Percentiles rank a stretch among this genome's conserved stretches.
Conservation (phyloP, 306 rosid genomes). For the Gastrolobium villosum region DNA sequence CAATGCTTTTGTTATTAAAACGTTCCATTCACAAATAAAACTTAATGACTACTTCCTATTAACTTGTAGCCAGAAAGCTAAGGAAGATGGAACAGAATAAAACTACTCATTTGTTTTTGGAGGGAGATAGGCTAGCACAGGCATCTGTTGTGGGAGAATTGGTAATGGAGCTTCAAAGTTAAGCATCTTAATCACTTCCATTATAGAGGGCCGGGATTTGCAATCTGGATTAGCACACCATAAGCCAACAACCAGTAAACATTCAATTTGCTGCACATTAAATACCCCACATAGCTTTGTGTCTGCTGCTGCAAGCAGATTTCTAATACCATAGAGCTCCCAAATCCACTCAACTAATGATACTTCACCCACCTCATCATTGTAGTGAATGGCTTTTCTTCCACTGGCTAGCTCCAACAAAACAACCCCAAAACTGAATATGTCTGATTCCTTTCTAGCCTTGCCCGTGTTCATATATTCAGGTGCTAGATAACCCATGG, state of each 20-base stretch:
- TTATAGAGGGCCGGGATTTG: constrained; percentile 26
- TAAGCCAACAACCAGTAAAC: constrained; percentile 39
- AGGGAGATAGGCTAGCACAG: constrained; percentile 24
- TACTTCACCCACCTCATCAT: neutral
- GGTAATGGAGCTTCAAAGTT: constrained; percentile 52
- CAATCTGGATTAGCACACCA: constrained; percentile 53
- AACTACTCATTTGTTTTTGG: neutral
- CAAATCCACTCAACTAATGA: constrained; percentile 55
- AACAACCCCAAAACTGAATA: constrained; percentile 56
- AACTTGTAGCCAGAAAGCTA: neutral
- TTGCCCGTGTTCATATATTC: constrained; percentile 45
- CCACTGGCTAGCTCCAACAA: constrained; percentile 49
- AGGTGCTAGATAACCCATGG: constrained; percentile 58
- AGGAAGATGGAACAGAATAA: constrained; percentile 12
- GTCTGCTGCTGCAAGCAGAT: constrained; percentile 40
- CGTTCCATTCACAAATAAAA: neutral
- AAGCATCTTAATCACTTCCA: constrained; percentile 47
- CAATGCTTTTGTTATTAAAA: too few species aligned
- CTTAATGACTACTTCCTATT: neutral
- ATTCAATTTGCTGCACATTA: constrained; percentile 48
- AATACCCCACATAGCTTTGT: constrained; percentile 41
- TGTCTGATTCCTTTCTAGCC: constrained; percentile 51
- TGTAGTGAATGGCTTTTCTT: constrained; percentile 43
- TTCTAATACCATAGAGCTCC: constrained; percentile 51
- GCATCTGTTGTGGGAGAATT: constrained; percentile 43